Evolutionary conservation across 2,329 filamentous ascomycete genomes (phyloP), one percentile per base, ranked within the genome.

Genomic region (Raffaelea deltoideospora): DNA sequence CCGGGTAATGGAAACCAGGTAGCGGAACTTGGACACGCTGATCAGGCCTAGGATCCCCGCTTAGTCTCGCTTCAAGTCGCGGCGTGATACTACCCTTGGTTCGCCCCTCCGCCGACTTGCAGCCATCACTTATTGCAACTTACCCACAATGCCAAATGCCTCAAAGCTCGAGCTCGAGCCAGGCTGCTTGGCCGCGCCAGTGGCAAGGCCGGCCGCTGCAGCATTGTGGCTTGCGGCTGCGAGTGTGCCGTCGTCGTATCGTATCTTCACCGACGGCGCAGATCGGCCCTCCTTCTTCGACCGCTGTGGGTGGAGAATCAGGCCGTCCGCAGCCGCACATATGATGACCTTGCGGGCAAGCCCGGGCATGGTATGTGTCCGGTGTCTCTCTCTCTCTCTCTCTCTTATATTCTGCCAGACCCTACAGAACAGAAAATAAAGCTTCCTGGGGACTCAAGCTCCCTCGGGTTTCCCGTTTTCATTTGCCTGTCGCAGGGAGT

Each of bases 1-100:
- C 40, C 76, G 73, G 18, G 79, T 86, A 49, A 98, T 92, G 10
- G 84, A 79, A 40, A 98, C 72, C 7, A 98, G 70, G 56, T 88
- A 96, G 44, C 76, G 82, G 21, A 78, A 71, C 27, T 76, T 80
- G 18, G 86, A 82, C 41, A 96, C 72, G 26, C 77, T 84, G 31
- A 98, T 70, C 1, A 98, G 62, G 18, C 90, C 88, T 96, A 44
- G 14, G 22, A 34, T 20, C 33, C 23, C 23, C 34, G 33, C 17
- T 17, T 13, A 10, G 14, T 20, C 33, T 20, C 11, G 18, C 17
- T 17, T n/a, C 33, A 10, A 31, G 13, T 19, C 33, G 37, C 37
- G 22, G 5, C 34, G n/a, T n/a, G n/a, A n/a, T n/a, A n/a, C n/a
- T n/a, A n/a, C n/a, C n/a, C n/a, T n/a, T n/a, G n/a, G n/a, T n/a